Conservation (phyloP, 257 asterid genomes). For the Nicotiana tabacum region DNA sequence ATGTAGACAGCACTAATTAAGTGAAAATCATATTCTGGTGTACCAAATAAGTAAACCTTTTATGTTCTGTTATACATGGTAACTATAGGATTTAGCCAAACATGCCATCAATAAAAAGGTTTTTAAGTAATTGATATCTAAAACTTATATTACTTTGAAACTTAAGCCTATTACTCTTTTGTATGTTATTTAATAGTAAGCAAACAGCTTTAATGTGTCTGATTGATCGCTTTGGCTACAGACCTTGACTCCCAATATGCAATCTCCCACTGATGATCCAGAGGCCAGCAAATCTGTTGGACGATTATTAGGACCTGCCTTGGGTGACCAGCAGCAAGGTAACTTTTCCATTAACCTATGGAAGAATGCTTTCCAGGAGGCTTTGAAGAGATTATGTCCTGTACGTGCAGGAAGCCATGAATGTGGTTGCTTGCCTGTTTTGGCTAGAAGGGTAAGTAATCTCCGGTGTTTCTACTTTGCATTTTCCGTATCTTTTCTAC, state of each 20-base stretch:
- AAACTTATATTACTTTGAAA: background rate
- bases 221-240: conserved; percentile 29
- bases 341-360: conserved; percentile 75
- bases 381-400: conserved; percentile 82
- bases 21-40: background rate
- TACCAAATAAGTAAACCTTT: background rate
- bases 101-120: background rate
- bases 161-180: background rate
- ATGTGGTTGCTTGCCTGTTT: conserved; percentile 95
- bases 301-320: conserved; percentile 57
- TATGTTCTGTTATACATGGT: background rate
- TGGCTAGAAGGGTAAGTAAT: conserved; percentile 70
- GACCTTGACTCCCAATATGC: conserved; percentile 93
- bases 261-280: conserved; percentile 49
- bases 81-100: background rate
- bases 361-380: conserved; percentile 80
- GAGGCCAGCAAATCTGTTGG: conserved; percentile 34
- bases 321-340: conserved; percentile 78
- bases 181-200: background rate
- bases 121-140: background rate
- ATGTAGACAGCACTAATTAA: background rate
- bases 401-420: conserved; percentile 89
- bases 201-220: conserved; percentile 2
- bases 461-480: background rate
- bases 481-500: background rate